Evolutionary conservation across 306 rosid genomes (phyloP), one percentile per base, ranked within the genome.

Genomic region (Argentina anserina): DNA sequence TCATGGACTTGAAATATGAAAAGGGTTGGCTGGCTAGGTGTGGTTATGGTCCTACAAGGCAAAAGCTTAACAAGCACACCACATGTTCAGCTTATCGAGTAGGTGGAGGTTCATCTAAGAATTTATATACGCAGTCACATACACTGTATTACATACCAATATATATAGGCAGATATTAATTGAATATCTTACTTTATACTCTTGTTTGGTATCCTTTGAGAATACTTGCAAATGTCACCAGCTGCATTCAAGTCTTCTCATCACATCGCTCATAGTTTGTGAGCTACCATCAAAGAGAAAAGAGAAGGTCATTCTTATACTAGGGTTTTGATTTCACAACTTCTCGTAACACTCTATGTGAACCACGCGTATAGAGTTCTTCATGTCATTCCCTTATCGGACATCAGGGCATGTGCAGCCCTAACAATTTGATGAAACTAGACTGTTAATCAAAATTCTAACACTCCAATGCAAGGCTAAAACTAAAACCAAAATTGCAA

Each of bases 41-140:
- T 76, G 79, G 83, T 29, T 25, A 78, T 60, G 97, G 93, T 47
- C 97, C 97, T 70, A 92, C 93, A 45, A 67, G 86, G 80, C 96
- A 75, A 84, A 87, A 84, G 81, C 80, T 81, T 59, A 79, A 70
- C 90, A 84, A 82, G 73, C 97, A 87, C 71, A 80, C 84, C 97
- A 91, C 97, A 82, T 92, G 92, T 69, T 87, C 58, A 70, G 73
- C 82, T 84, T 81, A 87, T 77, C 90, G 66, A 75, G 79, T 85
- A 71, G 89, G 79, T 87, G 84, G 85, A 74, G 80, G 81, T 65
- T 82, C 75, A 80, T 83, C 82, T 70, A 77, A 21, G 66, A 68
- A 46, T 69, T 69, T 75, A 63, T 62, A 62, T 58, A 26, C 18
- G 33, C 65, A 50, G 1, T 52, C 50, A 53, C 28, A 23, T 71